These are phyloP conservation scores for Lactarius psammicola DNA, from an alignment of 768 basidiomycete species.

Conservation along the genomic window DNA sequence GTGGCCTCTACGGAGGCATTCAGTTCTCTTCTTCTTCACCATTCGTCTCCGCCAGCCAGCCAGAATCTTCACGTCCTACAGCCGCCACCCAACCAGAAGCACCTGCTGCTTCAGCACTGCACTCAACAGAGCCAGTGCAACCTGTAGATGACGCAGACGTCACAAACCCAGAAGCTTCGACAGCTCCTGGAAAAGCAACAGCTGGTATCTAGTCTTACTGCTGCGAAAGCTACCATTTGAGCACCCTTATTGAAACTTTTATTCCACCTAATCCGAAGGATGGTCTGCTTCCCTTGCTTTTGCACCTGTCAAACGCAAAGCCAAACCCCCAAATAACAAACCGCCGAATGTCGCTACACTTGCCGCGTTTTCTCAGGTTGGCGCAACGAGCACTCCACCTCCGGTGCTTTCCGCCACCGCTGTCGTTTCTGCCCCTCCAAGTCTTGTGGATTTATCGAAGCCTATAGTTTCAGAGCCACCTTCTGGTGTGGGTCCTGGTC, in stretches of 20 bases:
- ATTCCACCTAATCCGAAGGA: slow-evolving; percentile 47
- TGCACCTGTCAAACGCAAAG: slow-evolving; percentile 67
- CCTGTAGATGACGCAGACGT: slow-evolving; percentile 27
- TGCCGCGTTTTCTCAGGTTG: slow-evolving; percentile 33
- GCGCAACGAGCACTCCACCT: slow-evolving; percentile 29
- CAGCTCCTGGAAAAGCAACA: slow-evolving; percentile 48
- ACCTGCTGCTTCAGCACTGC: slow-evolving; percentile 30
- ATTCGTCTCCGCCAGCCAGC: slow-evolving; percentile 45
- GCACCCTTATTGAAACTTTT: slow-evolving; percentile 25
- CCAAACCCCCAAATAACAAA: slow-evolving; percentile 52
- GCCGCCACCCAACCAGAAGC: slow-evolving; percentile 32
- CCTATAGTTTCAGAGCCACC: slow-evolving; percentile 37
- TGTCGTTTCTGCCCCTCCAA: slow-evolving; percentile 68
- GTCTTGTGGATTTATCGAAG: slow-evolving; percentile 43
- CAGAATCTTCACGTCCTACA: slow-evolving; percentile 37
- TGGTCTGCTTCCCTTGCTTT: slow-evolving; percentile 92
- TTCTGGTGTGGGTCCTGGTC: slow-evolving; percentile 34
- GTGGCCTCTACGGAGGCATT: slow-evolving; percentile 84
- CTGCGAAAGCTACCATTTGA: slow-evolving; percentile 35
- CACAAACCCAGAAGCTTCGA: slow-evolving; percentile 32
- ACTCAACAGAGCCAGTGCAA: slow-evolving; percentile 35
- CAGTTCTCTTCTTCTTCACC: slow-evolving; percentile 73
- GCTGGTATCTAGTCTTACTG: slow-evolving; percentile 53
- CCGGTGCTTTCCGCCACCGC: slow-evolving; percentile 52
- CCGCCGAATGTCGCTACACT: slow-evolving; percentile 65